These are phyloP conservation scores for Malus orientalis DNA, from an alignment of 306 rosid species.

Conservation along the genomic window DNA sequence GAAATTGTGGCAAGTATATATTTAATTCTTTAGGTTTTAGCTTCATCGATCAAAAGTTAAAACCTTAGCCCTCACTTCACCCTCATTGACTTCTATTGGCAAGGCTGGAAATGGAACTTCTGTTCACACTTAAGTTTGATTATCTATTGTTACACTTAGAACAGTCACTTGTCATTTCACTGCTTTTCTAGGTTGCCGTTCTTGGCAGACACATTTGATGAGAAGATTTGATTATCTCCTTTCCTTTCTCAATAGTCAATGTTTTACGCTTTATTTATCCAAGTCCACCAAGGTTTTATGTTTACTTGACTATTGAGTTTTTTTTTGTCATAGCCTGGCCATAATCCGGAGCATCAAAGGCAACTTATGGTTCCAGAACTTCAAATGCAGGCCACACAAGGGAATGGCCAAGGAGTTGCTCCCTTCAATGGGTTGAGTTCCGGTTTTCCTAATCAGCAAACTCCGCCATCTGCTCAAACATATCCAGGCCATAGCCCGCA, in stretches of 20 bases:
- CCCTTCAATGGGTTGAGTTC: constrained; percentile 76
- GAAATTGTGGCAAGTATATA: not conserved
- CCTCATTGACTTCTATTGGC: not conserved
- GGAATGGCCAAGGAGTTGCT: constrained; percentile 62
- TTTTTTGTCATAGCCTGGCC: constrained; percentile 59
- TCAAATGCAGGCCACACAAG: constrained; percentile 68
- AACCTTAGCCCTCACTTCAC: not conserved
- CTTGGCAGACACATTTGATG: not conserved
- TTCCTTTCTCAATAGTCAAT: not conserved
- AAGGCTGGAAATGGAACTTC: not conserved
- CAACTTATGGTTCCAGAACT: constrained; percentile 77
- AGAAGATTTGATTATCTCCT: not conserved
- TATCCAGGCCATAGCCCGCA: constrained; percentile 73
- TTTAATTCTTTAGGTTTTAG: not conserved
- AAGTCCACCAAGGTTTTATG: not conserved
- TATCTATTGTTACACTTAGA: not conserved
- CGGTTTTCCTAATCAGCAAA: constrained; percentile 71
- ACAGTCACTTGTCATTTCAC: not conserved
- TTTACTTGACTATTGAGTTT: not conserved
- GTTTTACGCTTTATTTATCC: not conserved
- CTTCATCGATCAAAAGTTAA: not conserved
- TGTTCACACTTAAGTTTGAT: not conserved
- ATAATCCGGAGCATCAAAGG: constrained; percentile 79
- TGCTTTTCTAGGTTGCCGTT: not conserved
- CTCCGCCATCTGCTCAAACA: constrained; percentile 56